phyloP scores from a whole-genome alignment of 2,329 filamentous ascomycete species.

The Blastomyces emzantsi region DNA sequence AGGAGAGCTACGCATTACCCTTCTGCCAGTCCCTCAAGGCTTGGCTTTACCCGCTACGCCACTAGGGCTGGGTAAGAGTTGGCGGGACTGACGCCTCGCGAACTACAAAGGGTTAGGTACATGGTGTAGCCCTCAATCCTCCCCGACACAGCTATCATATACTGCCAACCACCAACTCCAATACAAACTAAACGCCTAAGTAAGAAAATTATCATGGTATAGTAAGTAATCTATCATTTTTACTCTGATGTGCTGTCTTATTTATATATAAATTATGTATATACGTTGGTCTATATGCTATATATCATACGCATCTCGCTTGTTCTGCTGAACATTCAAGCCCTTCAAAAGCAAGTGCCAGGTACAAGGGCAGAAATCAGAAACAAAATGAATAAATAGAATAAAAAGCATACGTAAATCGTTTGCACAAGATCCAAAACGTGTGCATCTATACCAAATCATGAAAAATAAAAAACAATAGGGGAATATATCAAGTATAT shows the following conservation, averaged over 20 bases:
- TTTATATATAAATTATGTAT: not conserved
- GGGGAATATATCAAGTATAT: not conserved
- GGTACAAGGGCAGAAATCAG: not conserved
- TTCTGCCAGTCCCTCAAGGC: slow-evolving; percentile 17
- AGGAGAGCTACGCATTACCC: slow-evolving; percentile 19
- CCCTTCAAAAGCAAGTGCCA: not conserved
- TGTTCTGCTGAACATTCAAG: not conserved
- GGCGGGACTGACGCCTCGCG: not conserved
- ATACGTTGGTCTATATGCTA: not conserved
- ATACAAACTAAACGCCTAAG: not conserved
- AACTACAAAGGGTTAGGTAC: too few species aligned
- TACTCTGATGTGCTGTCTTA: not conserved
- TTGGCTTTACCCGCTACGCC: slow-evolving; percentile 1
- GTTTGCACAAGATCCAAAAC: not conserved
- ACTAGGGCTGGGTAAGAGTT: not conserved
- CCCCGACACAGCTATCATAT: too few species aligned
- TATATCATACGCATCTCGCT: not conserved
- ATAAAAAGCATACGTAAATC: not conserved
- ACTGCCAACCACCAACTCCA: not conserved
- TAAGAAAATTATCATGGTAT: not conserved
- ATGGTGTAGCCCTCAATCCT: too few species aligned
- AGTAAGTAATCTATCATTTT: not conserved
- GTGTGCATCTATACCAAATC: not conserved
- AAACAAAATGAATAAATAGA: not conserved
- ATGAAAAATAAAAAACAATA: not conserved